Evolutionary conservation across 164 flowering plant species (phyloP), one percentile per base, ranked within the genome.

Genomic region (Taxillus chinensis): DNA sequence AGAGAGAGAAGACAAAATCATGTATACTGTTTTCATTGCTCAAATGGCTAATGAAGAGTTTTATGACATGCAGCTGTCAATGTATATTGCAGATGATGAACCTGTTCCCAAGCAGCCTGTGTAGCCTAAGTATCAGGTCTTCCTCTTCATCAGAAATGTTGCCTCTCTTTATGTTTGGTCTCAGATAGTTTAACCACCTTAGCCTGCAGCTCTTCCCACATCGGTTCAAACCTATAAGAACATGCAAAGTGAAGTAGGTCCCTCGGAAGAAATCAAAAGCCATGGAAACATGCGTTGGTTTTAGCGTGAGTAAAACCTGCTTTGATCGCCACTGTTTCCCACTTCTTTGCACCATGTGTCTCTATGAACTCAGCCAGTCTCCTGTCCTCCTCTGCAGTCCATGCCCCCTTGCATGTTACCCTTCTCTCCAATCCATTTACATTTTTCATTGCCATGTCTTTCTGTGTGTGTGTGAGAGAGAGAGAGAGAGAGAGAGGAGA

Each of bases 141-240:
- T 77, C 80, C 65, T 74, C 78, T 17, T 72, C 76, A 46, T 67
- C 64, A 2, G 74, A 74, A 15, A 77, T 72, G 70, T 72, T 74
- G 66, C 80, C 78, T 62, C 77, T 70, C 64, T 79, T 76, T 62
- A 76, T 75, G 27, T 71, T 73, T 7, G 75, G 77, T 64, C 78
- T 70, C 55, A 74, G 63, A 58, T 78, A 75, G 55, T 78, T 78
- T 63, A 78, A 15, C 82, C 82, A 75, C 62, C 82, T 68, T 60
- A 75, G 45, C 40, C 82, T 68, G 59, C 81, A 78, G 60, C 79
- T 75, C 72, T 75, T 75, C 41, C 77, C 79, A 16, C 79, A 71
- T 55, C 79, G 59, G 51, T 67, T 73, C 16, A 75, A 16, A 50
- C 81, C 79, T 75, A 65, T 38, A 52, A 4, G 62, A 42, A 27